phyloP scores from a whole-genome alignment of 2,329 filamentous ascomycete genomes.

The Trichoderma brevicompactum region DNA sequence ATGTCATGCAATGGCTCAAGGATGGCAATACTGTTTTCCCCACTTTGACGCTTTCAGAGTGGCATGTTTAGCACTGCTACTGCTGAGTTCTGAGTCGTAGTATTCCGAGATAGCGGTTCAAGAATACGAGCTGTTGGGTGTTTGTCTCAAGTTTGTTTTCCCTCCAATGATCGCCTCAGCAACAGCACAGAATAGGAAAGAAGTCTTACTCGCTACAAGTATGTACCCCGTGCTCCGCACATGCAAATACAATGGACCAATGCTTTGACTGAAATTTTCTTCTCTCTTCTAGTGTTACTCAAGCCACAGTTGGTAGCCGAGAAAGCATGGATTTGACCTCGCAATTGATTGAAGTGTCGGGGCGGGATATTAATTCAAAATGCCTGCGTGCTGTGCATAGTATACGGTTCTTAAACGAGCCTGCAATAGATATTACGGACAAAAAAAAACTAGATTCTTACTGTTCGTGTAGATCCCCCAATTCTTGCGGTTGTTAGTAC shows the following conservation, averaged over 20 bases:
- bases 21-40: neutral
- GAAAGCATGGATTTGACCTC: neutral
- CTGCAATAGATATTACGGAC: neutral
- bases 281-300: too few relatives aligned
- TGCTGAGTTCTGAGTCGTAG: neutral
- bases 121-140: neutral
- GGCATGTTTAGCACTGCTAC: too few relatives aligned
- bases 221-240: too few relatives aligned
- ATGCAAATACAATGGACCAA: too few relatives aligned
- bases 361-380: too few relatives aligned
- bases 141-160: neutral
- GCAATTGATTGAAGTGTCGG: too few relatives aligned
- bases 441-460: conserved; percentile 18
- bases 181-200: neutral
- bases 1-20: neutral
- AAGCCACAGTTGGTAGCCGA: too few relatives aligned
- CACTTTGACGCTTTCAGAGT: too few relatives aligned
- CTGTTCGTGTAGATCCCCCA: conserved; percentile 18
- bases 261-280: too few relatives aligned
- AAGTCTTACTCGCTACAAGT: neutral
- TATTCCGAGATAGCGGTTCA: neutral
- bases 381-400: too few relatives aligned
- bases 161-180: neutral
- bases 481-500: neutral
- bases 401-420: neutral